Evolutionary conservation across 1,139 yeast species (phyloP), one percentile per base, ranked within the genome.

Genomic region (Yamadazyma aaseri): DNA sequence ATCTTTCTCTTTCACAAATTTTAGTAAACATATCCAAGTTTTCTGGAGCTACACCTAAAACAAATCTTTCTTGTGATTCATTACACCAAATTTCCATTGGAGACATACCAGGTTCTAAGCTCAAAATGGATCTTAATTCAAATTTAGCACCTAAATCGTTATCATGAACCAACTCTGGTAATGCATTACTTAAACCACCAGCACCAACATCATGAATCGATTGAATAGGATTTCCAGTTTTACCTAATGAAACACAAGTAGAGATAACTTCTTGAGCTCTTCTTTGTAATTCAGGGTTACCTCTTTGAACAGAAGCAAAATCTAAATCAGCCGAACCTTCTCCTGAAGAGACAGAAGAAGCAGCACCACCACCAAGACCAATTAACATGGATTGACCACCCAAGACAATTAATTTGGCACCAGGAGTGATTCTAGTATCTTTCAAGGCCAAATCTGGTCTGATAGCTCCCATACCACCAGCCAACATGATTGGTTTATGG

Each of bases 71-170:
- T 66, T 94, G 99, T 5, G 98, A 94, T 65, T 94, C 99, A 53
- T 95, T 90, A 76, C 99, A 94, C 99, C 99, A 94, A 49, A 94
- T 89, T 67, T 94, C 98, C 96, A 92, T 86, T 35, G 99, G 97
- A 7, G 97, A 90, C 97, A 94, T 89, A 38, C 97, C 96, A 31
- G 96, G 96, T 61, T 94, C 99, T 46, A 89, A 76, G 24, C 90
- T 82, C 38, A 95, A 78, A 38, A 94, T 83, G 38, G 90, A 86
- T 64, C 99, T 81, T 44, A 94, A 75, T 59, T 94, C 97, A 47
- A 94, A 92, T 46, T 60, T 73, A 26, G 97, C 99, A 58, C 99
- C 99, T 42, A 94, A 74, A 45, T 84, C 95, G 58, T 92, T 92
- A 58, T 94, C 98, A 55, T 94, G 97, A 25, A 92, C 98, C 49